Evolutionary conservation across 108 stramenopile species (phyloP).

Genomic region (Nitzschia sp.): DNA sequence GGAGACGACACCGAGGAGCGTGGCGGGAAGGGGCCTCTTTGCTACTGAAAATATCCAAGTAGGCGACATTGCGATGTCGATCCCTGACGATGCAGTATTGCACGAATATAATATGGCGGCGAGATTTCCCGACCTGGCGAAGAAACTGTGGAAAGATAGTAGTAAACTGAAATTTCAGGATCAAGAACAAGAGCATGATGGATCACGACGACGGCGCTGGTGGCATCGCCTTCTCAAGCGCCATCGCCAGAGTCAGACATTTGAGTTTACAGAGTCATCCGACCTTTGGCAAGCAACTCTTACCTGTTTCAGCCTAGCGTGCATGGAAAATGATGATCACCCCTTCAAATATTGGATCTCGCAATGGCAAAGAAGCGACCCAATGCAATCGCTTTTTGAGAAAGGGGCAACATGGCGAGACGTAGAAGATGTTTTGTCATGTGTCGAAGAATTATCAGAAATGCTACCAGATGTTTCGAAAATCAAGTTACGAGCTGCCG

Average conservation of each 20-base stretch:
- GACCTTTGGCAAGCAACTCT: slow-evolving; percentile 54
- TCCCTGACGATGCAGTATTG: slow-evolving; percentile 41
- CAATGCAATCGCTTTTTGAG: slow-evolving; percentile 39
- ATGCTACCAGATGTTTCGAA: slow-evolving; percentile 37
- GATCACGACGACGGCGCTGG: slow-evolving; percentile 23
- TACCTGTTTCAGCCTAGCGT: slow-evolving; percentile 40
- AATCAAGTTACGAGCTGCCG: slow-evolving; percentile 41
- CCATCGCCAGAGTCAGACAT: slow-evolving; percentile 9
- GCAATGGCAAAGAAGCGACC: slow-evolving; percentile 53
- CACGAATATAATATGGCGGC: slow-evolving; percentile 11
- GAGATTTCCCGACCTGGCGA: slow-evolving; percentile 10
- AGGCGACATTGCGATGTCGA: slow-evolving; percentile 36
- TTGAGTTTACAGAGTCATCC: slow-evolving; percentile 13
- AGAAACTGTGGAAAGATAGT: slow-evolving; percentile 1
- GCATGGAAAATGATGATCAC: slow-evolving; percentile 37
- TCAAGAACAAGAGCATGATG: neutral
- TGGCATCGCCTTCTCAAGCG: neutral
- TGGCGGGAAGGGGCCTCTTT: slow-evolving; percentile 56
- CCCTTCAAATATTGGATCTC: slow-evolving; percentile 45
- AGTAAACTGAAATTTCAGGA: neutral
- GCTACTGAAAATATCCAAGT: slow-evolving; percentile 24
- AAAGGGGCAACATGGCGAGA: slow-evolving; percentile 24
- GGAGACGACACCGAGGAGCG: slow-evolving; percentile 42
- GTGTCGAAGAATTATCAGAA: slow-evolving; percentile 24
- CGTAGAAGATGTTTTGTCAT: slow-evolving; percentile 19